These are phyloP conservation scores for Backusella liffmaniae DNA, from an alignment of 192 early-diverging fungal genomes.

Conservation along the genomic window DNA sequence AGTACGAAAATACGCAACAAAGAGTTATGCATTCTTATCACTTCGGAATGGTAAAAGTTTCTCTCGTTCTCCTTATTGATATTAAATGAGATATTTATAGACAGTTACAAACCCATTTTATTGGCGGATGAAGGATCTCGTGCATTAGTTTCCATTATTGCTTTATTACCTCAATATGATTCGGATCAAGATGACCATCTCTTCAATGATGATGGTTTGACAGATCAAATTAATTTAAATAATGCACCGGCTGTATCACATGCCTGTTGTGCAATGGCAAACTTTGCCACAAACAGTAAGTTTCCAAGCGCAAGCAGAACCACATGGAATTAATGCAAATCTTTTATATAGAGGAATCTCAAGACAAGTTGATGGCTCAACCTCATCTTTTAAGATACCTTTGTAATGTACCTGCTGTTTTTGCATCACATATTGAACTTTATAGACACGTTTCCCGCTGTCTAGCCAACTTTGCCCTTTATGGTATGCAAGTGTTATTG, in stretches of 20 bases:
- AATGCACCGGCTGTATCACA: slow-evolving; percentile 46
- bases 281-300: slow-evolving; percentile 57
- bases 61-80: not conserved
- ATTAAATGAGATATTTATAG: slow-evolving; percentile 5
- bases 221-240: not conserved
- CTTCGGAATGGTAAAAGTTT: slow-evolving; percentile 45
- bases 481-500: slow-evolving; percentile 35
- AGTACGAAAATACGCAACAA: slow-evolving; percentile 53
- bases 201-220: not conserved
- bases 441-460: slow-evolving; percentile 55
- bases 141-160: slow-evolving; percentile 23
- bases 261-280: slow-evolving; percentile 57
- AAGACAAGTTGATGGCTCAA: slow-evolving; percentile 49
- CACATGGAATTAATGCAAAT: no score
- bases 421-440: slow-evolving; percentile 44
- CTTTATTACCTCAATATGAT: slow-evolving; percentile 6
- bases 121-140: slow-evolving; percentile 32
- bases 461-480: slow-evolving; percentile 55
- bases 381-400: slow-evolving; percentile 42
- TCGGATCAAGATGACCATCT: not conserved
- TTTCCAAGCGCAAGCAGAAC: not conserved
- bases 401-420: slow-evolving; percentile 41
- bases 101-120: slow-evolving; percentile 37
- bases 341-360: slow-evolving; percentile 36
- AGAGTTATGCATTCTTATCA: slow-evolving; percentile 55